These are phyloP conservation scores for Nannizziopsis arthrosporioides DNA, from an alignment of 2,329 filamentous ascomycete genomes.

Conservation along the genomic window DNA sequence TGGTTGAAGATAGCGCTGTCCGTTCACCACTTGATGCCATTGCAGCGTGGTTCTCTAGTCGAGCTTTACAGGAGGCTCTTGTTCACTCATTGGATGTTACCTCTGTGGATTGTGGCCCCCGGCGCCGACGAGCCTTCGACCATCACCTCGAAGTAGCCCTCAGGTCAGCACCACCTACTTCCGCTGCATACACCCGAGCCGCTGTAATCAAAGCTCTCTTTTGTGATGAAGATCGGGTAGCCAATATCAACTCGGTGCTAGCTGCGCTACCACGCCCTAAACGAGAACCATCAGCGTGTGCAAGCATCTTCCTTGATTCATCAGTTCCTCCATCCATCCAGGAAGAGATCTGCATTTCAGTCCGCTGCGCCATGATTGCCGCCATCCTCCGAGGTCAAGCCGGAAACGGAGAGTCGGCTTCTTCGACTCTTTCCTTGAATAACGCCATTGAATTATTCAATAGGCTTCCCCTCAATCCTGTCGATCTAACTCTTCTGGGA, in stretches of 20 bases:
- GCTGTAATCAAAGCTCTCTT: slow-evolving; percentile 49
- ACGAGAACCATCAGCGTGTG: slow-evolving; percentile 19
- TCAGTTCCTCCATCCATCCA: slow-evolving; percentile 41
- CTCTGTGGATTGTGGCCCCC: slow-evolving; percentile 33
- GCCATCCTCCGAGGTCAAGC: slow-evolving; percentile 36
- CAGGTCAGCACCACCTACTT: slow-evolving; percentile 64
- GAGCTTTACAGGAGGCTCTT: slow-evolving; percentile 58
- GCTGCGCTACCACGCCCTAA: slow-evolving; percentile 38
- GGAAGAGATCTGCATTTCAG: slow-evolving; percentile 45
- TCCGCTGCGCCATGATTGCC: slow-evolving; percentile 49
- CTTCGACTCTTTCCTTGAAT: slow-evolving; percentile 29
- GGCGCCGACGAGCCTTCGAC: slow-evolving; percentile 34
- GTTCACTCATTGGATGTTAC: slow-evolving; percentile 48
- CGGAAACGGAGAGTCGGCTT: slow-evolving; percentile 23
- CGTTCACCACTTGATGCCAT: slow-evolving; percentile 80
- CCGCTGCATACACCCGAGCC: slow-evolving; percentile 52
- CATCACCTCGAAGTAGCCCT: slow-evolving; percentile 56
- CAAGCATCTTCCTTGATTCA: slow-evolving; percentile 40
- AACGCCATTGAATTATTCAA: slow-evolving; percentile 35
- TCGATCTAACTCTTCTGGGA: slow-evolving; percentile 32
- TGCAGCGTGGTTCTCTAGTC: slow-evolving; percentile 79
- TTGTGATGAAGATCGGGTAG: slow-evolving; percentile 41
- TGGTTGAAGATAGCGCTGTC: slow-evolving; percentile 75
- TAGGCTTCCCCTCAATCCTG: slow-evolving; percentile 31
- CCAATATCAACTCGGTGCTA: slow-evolving; percentile 43